Percentiles rank a stretch among this genome's conserved stretches.
Evolutionary conservation across 768 basidiomycete species (phyloP).

Genomic region (Kwoniella sp.): DNA sequence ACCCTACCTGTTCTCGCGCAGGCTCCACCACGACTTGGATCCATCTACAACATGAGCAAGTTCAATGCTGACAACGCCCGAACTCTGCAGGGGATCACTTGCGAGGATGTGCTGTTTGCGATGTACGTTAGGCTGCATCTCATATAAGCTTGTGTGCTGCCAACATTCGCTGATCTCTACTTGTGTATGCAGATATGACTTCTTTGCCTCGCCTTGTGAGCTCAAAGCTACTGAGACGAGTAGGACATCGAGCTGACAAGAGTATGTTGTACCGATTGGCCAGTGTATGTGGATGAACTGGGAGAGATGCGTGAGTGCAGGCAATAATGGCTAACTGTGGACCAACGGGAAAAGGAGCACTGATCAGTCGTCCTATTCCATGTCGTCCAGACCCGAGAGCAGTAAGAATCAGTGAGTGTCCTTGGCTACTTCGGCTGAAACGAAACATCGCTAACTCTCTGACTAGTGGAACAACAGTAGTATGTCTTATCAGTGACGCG

Average conservation of each 20-base stretch:
- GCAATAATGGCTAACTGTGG: too few relatives aligned
- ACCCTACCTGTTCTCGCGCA: neutral
- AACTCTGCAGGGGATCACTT: slow-evolving; percentile 47
- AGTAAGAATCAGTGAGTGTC: slow-evolving; percentile 46
- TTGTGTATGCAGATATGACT: slow-evolving; percentile 43
- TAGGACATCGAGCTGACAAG: too few relatives aligned
- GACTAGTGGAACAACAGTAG: slow-evolving; percentile 56
- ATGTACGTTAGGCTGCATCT: slow-evolving; percentile 34
- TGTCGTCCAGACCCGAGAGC: slow-evolving; percentile 49
- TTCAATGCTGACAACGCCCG: too few relatives aligned
- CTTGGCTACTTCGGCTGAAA: neutral
- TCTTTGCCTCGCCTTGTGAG: slow-evolving; percentile 55
- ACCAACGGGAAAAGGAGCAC: neutral
- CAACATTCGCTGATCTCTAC: neutral
- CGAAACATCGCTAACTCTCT: neutral
- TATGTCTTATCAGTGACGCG: slow-evolving; percentile 28
- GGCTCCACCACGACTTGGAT: neutral
- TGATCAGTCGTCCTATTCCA: neutral
- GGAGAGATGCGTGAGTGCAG: slow-evolving; percentile 54
- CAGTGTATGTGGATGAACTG: slow-evolving; percentile 55
- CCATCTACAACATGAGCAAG: neutral
- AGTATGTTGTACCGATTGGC: neutral
- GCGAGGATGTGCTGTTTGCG: slow-evolving; percentile 55
- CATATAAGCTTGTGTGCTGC: neutral
- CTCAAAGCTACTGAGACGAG: too few relatives aligned